Evolutionary conservation across 2,329 filamentous ascomycete species (phyloP).

Genomic region (Colletotrichum kahawae): DNA sequence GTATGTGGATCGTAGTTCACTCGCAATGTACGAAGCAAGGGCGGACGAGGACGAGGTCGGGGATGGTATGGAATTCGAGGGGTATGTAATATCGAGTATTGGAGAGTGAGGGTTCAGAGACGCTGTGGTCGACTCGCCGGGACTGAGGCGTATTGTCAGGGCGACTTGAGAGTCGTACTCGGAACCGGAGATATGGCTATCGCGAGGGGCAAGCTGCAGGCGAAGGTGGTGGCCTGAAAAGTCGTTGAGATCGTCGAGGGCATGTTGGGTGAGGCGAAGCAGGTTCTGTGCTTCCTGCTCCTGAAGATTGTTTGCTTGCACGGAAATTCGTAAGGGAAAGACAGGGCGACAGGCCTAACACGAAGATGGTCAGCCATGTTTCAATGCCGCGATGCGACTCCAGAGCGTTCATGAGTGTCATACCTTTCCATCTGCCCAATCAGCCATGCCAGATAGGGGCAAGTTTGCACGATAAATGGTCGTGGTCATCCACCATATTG

Average conservation of each 20-base stretch:
- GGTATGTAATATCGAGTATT: constrained; percentile 79
- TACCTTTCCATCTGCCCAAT: constrained; percentile 91
- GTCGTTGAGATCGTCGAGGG: constrained; percentile 85
- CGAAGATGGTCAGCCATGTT: background rate
- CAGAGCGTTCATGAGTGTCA: constrained; percentile 19
- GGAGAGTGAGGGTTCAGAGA: constrained; percentile 72
- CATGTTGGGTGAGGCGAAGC: constrained; percentile 81
- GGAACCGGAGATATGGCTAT: constrained; percentile 29
- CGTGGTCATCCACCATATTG: constrained; percentile 96
- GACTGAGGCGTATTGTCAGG: constrained; percentile 73
- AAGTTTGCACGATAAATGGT: constrained; percentile 87
- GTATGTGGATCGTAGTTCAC: constrained; percentile 79
- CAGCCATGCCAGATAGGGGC: constrained; percentile 84
- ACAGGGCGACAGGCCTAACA: constrained; percentile 82
- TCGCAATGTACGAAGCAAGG: constrained; percentile 78
- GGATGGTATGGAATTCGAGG: constrained; percentile 70
- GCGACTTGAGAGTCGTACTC: constrained; percentile 58
- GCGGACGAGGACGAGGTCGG: constrained; percentile 72
- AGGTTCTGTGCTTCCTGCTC: constrained; percentile 74
- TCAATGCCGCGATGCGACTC: background rate
- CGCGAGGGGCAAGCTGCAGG: constrained; percentile 63
- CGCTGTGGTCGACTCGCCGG: constrained; percentile 65
- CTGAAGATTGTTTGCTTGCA: constrained; percentile 72
- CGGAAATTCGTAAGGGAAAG: constrained; percentile 82
- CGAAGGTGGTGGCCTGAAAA: constrained; percentile 85